phyloP scores from a whole-genome alignment of 208 protist genomes.

The Wallacemonas sp. region DNA sequence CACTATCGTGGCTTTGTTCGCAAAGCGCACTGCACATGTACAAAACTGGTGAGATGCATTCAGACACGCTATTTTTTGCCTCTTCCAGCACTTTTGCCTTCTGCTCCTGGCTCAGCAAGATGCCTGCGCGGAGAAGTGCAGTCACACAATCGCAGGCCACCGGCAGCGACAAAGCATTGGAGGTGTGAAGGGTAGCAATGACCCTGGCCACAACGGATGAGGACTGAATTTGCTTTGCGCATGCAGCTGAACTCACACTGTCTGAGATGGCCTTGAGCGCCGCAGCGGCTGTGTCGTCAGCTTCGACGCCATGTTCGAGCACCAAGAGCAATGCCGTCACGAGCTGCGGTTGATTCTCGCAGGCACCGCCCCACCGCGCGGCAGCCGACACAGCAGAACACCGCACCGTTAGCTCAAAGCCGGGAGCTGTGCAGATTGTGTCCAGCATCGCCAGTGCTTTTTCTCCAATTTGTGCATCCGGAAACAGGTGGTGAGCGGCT shows the following conservation, averaged over 20 bases:
- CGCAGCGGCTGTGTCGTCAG: background rate
- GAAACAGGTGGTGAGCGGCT: constrained; percentile 3
- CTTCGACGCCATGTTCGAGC: background rate
- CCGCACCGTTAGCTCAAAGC: background rate
- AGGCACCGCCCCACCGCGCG: background rate
- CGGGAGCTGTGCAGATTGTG: background rate
- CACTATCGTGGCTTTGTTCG: background rate
- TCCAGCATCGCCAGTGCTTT: constrained; percentile 4
- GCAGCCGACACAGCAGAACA: background rate
- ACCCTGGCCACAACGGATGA: background rate
- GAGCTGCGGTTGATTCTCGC: background rate
- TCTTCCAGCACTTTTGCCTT: background rate
- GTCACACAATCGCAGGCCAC: background rate
- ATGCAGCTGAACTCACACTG: background rate
- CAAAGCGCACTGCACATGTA: constrained; percentile 9
- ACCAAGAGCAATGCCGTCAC: background rate
- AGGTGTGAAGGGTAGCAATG: background rate
- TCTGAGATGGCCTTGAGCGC: constrained; percentile 2
- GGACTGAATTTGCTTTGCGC: background rate
- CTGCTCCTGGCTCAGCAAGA: background rate
- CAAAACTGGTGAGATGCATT: background rate
- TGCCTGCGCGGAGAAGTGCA: constrained; percentile 4
- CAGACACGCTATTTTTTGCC: background rate
- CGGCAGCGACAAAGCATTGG: background rate
- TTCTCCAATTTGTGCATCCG: constrained; percentile 1